Conservation (phyloP, 305 asterid genomes). For the Fraxinus velutina region DNA sequence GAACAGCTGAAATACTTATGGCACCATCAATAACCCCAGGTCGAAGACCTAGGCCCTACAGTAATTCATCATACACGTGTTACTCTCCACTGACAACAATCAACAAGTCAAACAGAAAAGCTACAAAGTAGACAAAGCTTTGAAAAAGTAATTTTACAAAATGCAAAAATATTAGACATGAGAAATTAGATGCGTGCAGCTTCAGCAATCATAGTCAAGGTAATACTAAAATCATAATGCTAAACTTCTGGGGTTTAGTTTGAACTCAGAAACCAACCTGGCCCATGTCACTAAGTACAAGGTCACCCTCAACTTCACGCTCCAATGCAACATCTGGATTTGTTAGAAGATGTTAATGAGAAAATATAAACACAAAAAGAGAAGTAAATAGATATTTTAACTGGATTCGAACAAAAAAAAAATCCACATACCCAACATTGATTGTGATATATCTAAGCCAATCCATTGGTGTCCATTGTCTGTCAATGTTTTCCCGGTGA, state of each 20-base stretch:
- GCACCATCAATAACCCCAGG: slow-evolving; percentile 93
- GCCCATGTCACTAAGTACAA: slow-evolving; percentile 86
- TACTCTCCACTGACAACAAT: not conserved
- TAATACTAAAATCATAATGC: not conserved
- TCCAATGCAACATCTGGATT: slow-evolving; percentile 75
- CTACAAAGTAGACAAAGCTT: not conserved
- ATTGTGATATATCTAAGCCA: slow-evolving; percentile 83
- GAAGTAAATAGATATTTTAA: not conserved
- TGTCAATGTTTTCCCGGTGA: slow-evolving; percentile 84
- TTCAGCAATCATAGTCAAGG: not conserved
- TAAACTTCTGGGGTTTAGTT: not conserved
- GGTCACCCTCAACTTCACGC: slow-evolving; percentile 90
- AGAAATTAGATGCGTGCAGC: not conserved
- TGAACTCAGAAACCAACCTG: slow-evolving; percentile 46
- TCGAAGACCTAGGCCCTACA: slow-evolving; percentile 81
- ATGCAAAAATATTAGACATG: not conserved
- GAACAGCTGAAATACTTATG: slow-evolving; percentile 93
- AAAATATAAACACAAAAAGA: slow-evolving; percentile 3
- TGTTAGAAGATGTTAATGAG: slow-evolving; percentile 6
- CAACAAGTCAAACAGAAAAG: not conserved
- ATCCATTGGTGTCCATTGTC: slow-evolving; percentile 91
- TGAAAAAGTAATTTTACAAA: not conserved
- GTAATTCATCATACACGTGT: slow-evolving; percentile 18
- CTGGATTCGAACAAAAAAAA: not conserved
- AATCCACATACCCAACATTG: slow-evolving; percentile 68